A percentile compares a stretch with the other conserved stretches of the same genome.
These are phyloP conservation scores for Diaporthe batatas DNA, from an alignment of 2,329 filamentous ascomycete genomes.

Conservation along the genomic window DNA sequence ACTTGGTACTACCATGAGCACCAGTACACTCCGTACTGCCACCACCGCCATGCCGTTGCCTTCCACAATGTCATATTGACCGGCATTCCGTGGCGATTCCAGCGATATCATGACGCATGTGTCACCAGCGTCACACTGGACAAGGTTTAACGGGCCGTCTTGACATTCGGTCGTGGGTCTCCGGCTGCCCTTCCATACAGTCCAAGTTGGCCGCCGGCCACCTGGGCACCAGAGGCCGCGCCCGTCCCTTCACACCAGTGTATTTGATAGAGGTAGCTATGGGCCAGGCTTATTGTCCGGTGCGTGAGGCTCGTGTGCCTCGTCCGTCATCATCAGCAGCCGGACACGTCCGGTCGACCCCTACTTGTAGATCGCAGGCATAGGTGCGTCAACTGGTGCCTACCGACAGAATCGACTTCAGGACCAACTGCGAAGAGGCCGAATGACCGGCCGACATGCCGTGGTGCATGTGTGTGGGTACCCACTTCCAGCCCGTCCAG, in stretches of 20 bases:
- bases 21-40: not conserved
- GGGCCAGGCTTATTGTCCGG: not conserved
- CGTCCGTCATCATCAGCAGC: not conserved
- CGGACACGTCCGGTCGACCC: not conserved
- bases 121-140: conserved; percentile 32
- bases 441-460: not conserved
- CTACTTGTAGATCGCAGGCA: not conserved
- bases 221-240: not conserved
- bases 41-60: not conserved
- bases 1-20: too few species aligned
- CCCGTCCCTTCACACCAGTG: not conserved
- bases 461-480: not conserved
- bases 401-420: not conserved
- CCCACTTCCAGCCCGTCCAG: not conserved
- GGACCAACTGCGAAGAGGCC: not conserved
- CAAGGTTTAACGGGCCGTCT: conserved; percentile 31
- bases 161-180: conserved; percentile 26
- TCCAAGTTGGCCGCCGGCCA: conserved; percentile 14
- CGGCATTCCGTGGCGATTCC: conserved; percentile 19
- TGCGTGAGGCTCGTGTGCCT: not conserved
- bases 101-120: not conserved
- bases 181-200: conserved; percentile 5
- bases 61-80: conserved; percentile 1
- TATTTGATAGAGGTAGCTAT: not conserved
- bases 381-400: not conserved